Evolutionary conservation across 2,329 filamentous ascomycete species (phyloP).

Genomic region (Nemania serpens): DNA sequence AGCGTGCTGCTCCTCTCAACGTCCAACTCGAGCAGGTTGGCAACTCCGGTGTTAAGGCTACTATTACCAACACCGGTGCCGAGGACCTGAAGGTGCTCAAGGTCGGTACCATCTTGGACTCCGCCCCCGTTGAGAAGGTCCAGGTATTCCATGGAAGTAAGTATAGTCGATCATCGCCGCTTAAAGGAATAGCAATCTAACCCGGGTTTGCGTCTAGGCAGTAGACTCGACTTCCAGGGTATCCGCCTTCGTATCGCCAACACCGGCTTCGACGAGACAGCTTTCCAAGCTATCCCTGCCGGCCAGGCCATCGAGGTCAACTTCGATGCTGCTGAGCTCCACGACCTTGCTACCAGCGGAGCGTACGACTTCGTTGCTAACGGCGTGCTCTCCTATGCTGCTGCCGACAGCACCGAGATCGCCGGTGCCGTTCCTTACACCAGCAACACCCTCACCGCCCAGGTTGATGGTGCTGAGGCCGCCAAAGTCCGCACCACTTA

Average conservation of each 20-base stretch:
- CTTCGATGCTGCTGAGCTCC: constrained; percentile 61
- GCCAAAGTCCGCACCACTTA: constrained; percentile 54
- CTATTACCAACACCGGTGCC: constrained; percentile 58
- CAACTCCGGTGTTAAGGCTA: constrained; percentile 59
- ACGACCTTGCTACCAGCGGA: constrained; percentile 57
- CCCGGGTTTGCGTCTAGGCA: constrained; percentile 14
- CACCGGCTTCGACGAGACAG: constrained; percentile 49
- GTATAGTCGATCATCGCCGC: constrained; percentile 26
- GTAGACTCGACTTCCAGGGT: constrained; percentile 46
- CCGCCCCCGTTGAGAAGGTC: constrained; percentile 58
- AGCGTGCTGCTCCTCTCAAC: constrained; percentile 49
- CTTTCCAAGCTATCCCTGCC: constrained; percentile 55
- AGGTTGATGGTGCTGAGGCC: constrained; percentile 61
- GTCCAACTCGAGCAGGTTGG: constrained; percentile 53
- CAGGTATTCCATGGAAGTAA: constrained; percentile 53
- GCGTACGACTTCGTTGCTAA: constrained; percentile 59
- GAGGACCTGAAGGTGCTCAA: constrained; percentile 56
- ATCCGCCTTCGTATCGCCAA: constrained; percentile 56
- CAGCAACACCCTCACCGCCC: constrained; percentile 62
- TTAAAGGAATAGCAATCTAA: background rate
- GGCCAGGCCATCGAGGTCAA: constrained; percentile 56
- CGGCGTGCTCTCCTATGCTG: constrained; percentile 62
- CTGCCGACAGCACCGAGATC: constrained; percentile 56
- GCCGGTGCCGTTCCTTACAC: constrained; percentile 59
- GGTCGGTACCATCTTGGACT: constrained; percentile 58